A percentile compares a stretch with the other conserved stretches of the same genome.
Conservation (phyloP, 768 basidiomycete genomes). For the Termitomyces sp. region DNA sequence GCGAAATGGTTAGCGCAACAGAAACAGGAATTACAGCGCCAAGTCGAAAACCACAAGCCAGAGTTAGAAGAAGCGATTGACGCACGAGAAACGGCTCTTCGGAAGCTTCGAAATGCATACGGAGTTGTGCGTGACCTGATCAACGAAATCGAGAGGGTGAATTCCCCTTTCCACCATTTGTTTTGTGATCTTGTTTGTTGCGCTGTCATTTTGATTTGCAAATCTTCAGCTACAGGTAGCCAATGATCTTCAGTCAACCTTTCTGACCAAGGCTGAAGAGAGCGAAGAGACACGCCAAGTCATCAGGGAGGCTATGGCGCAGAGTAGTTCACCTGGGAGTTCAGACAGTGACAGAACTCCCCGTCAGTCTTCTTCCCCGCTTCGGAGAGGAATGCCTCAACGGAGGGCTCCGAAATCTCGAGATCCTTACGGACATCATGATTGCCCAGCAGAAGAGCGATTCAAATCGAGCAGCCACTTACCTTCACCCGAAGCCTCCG, state of each 20-base stretch:
- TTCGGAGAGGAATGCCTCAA: background rate
- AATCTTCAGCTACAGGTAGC: constrained; percentile 11
- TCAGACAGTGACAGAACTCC: constrained; percentile 22
- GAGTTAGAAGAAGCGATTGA: constrained; percentile 30
- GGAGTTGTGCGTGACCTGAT: constrained; percentile 41
- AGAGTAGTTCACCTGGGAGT: constrained; percentile 11
- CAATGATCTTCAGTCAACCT: background rate
- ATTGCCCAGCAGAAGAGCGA: background rate
- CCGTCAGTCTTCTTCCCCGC: constrained; percentile 8
- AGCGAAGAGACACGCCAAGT: constrained; percentile 23
- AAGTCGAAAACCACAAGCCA: constrained; percentile 22
- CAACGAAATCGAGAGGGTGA: constrained; percentile 35
- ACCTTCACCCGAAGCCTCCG: constrained; percentile 5
- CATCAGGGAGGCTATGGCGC: constrained; percentile 20
- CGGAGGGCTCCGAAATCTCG: background rate
- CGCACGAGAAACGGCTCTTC: constrained; percentile 30
- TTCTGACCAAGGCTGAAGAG: constrained; percentile 9
- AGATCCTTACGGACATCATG: background rate
- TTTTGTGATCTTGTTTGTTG: background rate
- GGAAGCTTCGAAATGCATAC: constrained; percentile 33
- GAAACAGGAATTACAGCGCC: constrained; percentile 32
- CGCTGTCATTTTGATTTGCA: constrained; percentile 8
- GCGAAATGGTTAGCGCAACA: constrained; percentile 26
- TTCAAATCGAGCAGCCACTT: background rate
- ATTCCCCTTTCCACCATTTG: background rate